A percentile compares a stretch with the other conserved stretches of the same genome.
These are phyloP conservation scores for Acacia pycnantha DNA, from an alignment of 331 rosid genomes.

Conservation along the genomic window DNA sequence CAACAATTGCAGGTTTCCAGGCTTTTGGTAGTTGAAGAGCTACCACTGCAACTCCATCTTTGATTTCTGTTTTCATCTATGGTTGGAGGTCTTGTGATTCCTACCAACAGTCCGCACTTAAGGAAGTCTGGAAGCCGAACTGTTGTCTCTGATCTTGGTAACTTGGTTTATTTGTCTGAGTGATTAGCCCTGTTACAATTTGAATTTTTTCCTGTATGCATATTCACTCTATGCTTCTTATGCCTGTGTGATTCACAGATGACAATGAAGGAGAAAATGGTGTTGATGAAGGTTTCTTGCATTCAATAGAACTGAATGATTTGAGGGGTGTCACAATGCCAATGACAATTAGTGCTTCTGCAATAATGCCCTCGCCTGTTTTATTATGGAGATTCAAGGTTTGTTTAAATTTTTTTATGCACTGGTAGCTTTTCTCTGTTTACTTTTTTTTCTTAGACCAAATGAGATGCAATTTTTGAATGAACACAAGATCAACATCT, in stretches of 20 bases:
- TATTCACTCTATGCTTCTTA: conserved; percentile 16
- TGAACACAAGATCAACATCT: conserved; percentile 6
- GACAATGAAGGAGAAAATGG: conserved; percentile 66
- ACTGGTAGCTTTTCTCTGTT: not conserved
- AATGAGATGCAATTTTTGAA: conserved; percentile 7
- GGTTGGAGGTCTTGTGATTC: conserved; percentile 71
- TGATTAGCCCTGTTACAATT: conserved; percentile 16
- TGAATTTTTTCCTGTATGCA: not conserved
- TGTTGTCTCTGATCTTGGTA: conserved; percentile 83
- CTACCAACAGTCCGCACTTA: conserved; percentile 86
- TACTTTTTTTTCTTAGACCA: not conserved
- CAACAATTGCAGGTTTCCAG: conserved; percentile 38
- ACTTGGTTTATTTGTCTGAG: conserved; percentile 23
- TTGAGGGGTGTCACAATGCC: conserved; percentile 50
- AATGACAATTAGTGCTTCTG: conserved; percentile 43
- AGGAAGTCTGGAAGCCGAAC: conserved; percentile 95
- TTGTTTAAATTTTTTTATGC: not conserved
- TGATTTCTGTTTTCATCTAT: conserved; percentile 59
- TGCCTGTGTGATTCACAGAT: conserved; percentile 40
- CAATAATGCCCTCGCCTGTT: conserved; percentile 82
- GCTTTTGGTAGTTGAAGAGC: conserved; percentile 32
- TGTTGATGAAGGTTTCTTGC: conserved; percentile 59
- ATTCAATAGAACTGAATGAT: conserved; percentile 47
- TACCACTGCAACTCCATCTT: conserved; percentile 16
- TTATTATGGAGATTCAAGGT: conserved; percentile 96